Evolutionary conservation across 2,329 filamentous ascomycete genomes (phyloP).

Genomic region (Hypoxylon sp.): DNA sequence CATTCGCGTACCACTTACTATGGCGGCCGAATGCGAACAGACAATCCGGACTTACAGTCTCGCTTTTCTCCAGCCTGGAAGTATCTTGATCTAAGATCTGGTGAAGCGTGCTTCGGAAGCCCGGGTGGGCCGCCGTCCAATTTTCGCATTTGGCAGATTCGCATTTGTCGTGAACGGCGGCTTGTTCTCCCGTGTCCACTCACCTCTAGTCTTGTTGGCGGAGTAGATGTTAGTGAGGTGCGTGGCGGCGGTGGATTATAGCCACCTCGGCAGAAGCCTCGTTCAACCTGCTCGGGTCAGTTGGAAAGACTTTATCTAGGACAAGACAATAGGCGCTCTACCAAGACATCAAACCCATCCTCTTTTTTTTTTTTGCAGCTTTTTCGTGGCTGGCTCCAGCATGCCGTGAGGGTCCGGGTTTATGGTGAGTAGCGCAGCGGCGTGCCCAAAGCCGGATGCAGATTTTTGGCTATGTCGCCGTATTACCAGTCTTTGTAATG

Average conservation of each 20-base stretch:
- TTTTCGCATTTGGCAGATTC: conserved; percentile 41
- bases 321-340: conserved; percentile 31
- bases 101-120: conserved; percentile 31
- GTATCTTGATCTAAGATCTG: conserved; percentile 18
- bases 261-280: conserved; percentile 32
- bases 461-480: conserved; percentile 34
- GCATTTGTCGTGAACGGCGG: conserved; percentile 40
- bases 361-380: conserved; percentile 38
- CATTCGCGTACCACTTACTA: conserved; percentile 60
- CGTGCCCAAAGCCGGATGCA: conserved; percentile 39
- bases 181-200: conserved; percentile 40
- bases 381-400: conserved; percentile 36
- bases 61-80: conserved; percentile 34
- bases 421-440: conserved; percentile 32
- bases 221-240: conserved; percentile 34
- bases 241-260: conserved; percentile 31
- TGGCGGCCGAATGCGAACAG: no score
- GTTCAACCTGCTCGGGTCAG: conserved; percentile 42
- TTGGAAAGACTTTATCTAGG: conserved; percentile 27
- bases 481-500: conserved; percentile 37
- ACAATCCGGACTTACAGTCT: conserved; percentile 49
- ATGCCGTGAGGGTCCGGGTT: conserved; percentile 36
- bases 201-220: conserved; percentile 39
- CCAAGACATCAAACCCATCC: conserved; percentile 44
- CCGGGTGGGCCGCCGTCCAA: conserved; percentile 39